Base-by-base conservation (phyloP, 495 filamentous ascomycete genomes). In the Penicillium bovifimosum region DNA sequence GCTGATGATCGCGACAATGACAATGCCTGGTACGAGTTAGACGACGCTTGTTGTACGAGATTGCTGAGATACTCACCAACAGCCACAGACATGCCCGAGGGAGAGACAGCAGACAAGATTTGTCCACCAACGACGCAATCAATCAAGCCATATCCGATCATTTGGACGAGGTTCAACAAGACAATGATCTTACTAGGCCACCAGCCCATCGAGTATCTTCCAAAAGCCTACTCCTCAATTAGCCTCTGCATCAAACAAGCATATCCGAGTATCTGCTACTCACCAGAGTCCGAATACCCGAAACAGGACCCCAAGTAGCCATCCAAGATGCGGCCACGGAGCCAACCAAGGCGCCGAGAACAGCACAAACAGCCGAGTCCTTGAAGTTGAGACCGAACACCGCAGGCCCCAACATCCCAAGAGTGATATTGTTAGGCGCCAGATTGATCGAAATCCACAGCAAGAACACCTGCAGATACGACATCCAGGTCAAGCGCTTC, bases 401-500 rank as follows among this genome's bases (percentile, higher is more conserved):
- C 1, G 78, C 73, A 13, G 86, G 84, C 0, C 84, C 87, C 11
- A 91, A 74, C 75, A 89, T 83, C 2, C 85, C 87, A 7, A 88
- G 73, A 0, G 86, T 86, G 49, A 89, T 80, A 64, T 90, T 90
- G 66, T 88, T 87, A 41, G 85, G 81, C 0, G 85, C 83, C 29
- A 89, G 73, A 61, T 91, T 91, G 69, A 89, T 79, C 1, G 84
- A 84, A 51, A 88, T 74, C 87, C 87, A 91, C 13, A 90, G 68
- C 39, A 88, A 57, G 32, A 79, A 80, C 6, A 84, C 75, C 63
- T 89, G 86, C 34, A 81, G 58, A 59, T 84, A 86, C 31, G 72
- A 72, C 26, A 76, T 55, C 68, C 81, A 83, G n/a, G 81, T 69
- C 26, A 79, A 56, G 11, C 60, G 61, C 18, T 74, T 67, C 41